Percentiles rank a stretch among this genome's conserved stretches.
phyloP scores from a whole-genome alignment of 2,329 filamentous ascomycete species.

The Alternaria sp. region DNA sequence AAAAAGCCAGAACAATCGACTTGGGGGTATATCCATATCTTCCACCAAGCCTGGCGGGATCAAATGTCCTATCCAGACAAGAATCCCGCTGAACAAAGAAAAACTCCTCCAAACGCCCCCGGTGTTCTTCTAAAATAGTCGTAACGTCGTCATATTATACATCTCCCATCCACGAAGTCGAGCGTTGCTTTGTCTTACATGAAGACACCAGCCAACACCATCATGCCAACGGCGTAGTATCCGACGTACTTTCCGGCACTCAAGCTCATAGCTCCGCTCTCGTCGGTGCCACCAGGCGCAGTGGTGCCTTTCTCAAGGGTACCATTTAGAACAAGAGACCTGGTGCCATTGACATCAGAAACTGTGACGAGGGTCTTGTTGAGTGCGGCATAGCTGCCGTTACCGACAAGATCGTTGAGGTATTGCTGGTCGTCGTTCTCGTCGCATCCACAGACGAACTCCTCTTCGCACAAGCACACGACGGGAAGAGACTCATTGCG shows the following conservation, averaged over 20 bases:
- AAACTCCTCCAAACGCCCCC: background rate
- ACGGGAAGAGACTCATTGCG: constrained; percentile 67
- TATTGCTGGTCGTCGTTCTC: constrained; percentile 67
- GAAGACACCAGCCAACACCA: constrained; percentile 41
- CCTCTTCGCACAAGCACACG: constrained; percentile 65
- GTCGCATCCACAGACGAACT: constrained; percentile 70
- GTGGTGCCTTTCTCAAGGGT: constrained; percentile 68
- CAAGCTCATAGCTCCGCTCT: constrained; percentile 28
- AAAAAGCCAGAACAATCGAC: background rate
- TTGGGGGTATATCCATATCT: background rate
- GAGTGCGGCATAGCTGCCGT: constrained; percentile 61
- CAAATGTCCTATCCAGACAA: background rate
- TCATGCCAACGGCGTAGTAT: constrained; percentile 48
- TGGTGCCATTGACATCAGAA: constrained; percentile 66
- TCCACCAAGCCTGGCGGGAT: background rate
- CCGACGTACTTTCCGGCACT: constrained; percentile 42
- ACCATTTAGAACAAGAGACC: constrained; percentile 75
- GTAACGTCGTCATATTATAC: constrained; percentile 5
- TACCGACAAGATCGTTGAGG: constrained; percentile 64
- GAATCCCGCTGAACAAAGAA: background rate
- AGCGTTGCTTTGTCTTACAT: constrained; percentile 1
- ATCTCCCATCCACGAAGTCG: background rate
- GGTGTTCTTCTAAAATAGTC: background rate
- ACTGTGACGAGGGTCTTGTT: constrained; percentile 70
- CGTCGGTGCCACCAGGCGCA: constrained; percentile 47